Evolutionary conservation across 352 stramenopile genomes (phyloP), one percentile per base, ranked within the genome.

Genomic region (Aphanomyces euteiches): DNA sequence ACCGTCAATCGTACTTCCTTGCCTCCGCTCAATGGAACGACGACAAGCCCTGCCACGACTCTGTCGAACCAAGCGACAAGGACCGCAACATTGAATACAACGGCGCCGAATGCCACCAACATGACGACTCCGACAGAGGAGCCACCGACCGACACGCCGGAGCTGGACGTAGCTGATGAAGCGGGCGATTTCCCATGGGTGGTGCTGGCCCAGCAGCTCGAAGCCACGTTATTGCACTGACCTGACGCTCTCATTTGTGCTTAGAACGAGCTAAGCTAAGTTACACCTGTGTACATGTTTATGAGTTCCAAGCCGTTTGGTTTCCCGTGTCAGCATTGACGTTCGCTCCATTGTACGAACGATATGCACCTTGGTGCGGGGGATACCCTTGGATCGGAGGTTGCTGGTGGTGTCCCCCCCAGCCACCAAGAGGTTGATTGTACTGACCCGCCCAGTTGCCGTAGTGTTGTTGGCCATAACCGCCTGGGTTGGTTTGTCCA

Each of bases 341-440:
- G 53, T 68, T 74, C 63, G 79, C 89, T 53, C 75, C 74, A 47
- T 67, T 72, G 66, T 90, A 82, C 43, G 75, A 71, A 53, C 77
- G 78, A 56, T 79, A 78, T 50, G 79, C 81, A 19, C 73, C 77
- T 66, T 92, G 91, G 45, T 69, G 48, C 48, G 50, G 53, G 64
- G 48, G 65, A 37, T 39, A 21, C 74, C 90, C 82, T 77, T 92
- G 86, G 73, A 91, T 91, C n/a, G 79, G 84, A 67, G 93, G 85
- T 0, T 83, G 87, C 80, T 92, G 85, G 82, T 92, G 92, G 77
- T 95, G 85, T 28, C 83, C 78, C 79, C 87, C 91, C 43, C 80
- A 83, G 17, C 85, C 85, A 40, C 7, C 66, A 41, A 92, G 80
- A 17, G 87, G 83, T 73, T 61, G n/a, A 3, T 72, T 80, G 37